A percentile compares a stretch with the other conserved stretches of the same genome.
Evolutionary conservation across 352 stramenopile genomes (phyloP).

Genomic region (Stramenopiles sp.): DNA sequence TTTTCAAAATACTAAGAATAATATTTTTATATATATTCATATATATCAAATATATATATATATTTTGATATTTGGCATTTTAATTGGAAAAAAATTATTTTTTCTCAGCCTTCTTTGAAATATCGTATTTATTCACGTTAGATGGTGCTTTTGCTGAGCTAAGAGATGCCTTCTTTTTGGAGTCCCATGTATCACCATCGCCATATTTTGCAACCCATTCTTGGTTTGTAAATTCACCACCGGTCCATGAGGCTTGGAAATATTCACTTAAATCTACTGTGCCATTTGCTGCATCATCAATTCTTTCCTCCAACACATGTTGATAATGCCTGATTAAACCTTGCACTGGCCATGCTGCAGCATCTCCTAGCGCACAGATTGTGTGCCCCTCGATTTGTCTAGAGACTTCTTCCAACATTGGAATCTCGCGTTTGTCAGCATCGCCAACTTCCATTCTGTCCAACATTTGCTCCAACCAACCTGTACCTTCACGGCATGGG

Average conservation of each 20-base stretch:
- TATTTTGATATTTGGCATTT: no score
- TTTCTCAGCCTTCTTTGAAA: background rate
- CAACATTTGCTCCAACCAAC: constrained; percentile 90
- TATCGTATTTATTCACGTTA: background rate
- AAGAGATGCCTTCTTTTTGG: background rate
- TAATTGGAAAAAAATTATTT: no score
- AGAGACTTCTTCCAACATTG: constrained; percentile 97
- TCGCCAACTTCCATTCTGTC: constrained; percentile 93
- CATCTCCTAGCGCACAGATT: constrained; percentile 96
- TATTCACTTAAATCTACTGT: constrained; percentile 80
- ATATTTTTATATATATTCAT: no score
- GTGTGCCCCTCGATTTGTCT: constrained; percentile 98
- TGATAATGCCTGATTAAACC: constrained; percentile 95
- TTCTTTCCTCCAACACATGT: constrained; percentile 91
- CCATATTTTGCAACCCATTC: constrained; percentile 78
- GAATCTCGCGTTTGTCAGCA: constrained; percentile 90
- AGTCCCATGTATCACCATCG: constrained; percentile 47
- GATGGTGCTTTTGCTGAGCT: background rate
- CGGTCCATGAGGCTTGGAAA: constrained; percentile 81
- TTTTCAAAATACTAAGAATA: no score
- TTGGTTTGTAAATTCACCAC: constrained; percentile 78
- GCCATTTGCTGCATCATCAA: constrained; percentile 62
- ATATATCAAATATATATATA: no score
- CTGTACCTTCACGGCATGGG: constrained; percentile 90
- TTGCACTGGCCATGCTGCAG: constrained; percentile 96